These are phyloP conservation scores for Botrytis byssoidea DNA, from an alignment of 2,329 filamentous ascomycete species.

Conservation along the genomic window DNA sequence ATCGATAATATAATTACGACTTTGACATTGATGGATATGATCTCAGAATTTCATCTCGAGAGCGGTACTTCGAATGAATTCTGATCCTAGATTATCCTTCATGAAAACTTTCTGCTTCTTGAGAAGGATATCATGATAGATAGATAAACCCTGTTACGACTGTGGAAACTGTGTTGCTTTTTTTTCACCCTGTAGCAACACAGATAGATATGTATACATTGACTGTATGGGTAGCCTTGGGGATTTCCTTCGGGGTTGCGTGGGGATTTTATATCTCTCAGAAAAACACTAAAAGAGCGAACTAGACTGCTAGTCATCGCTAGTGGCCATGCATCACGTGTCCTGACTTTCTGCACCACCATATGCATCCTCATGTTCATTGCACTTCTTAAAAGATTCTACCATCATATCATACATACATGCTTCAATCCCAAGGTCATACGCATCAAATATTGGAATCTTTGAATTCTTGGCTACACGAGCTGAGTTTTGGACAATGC, in stretches of 20 bases:
- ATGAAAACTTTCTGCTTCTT: not conserved
- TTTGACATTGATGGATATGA: not conserved
- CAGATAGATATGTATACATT: not conserved
- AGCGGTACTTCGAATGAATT: not conserved
- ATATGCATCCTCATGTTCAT: not conserved
- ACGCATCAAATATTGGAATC: not conserved
- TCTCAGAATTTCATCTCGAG: not conserved
- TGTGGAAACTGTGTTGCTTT: not conserved
- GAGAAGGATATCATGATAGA: not conserved
- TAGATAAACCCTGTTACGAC: not conserved
- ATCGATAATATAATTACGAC: not conserved
- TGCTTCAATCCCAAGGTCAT: not conserved
- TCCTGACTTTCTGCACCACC: not conserved
- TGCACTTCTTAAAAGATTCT: not conserved
- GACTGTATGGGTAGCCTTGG: not conserved
- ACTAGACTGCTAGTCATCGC: not conserved
- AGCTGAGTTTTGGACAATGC: not conserved
- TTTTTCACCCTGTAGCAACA: not conserved
- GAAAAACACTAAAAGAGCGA: not conserved
- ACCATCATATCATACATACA: not conserved
- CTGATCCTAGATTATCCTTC: not conserved
- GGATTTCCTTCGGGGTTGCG: not conserved
- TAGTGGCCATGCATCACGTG: not conserved
- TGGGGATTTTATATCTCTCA: not conserved
- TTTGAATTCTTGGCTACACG: not conserved